Base-by-base conservation (phyloP, 169 alveolate species). In the Toxoplasma gondii region DNA sequence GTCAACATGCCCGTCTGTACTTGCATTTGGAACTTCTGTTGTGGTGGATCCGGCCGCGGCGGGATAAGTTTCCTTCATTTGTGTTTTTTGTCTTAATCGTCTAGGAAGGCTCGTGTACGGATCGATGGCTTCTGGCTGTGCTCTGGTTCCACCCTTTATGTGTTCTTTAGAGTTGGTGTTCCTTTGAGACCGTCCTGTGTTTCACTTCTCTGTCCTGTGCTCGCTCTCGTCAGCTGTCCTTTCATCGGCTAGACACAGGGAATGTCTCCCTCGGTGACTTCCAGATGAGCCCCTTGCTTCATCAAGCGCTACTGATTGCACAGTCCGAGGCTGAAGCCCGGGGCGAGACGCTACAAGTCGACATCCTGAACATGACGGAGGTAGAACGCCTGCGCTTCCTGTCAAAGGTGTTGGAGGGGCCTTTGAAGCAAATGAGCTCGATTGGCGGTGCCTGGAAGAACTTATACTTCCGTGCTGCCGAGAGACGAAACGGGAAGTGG, bases 291-390 rank as follows among this genome's bases (percentile, higher is more conserved):
- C 96, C 96, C 17, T 69, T 93, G 94, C 54, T 93, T 31, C 92
- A 93, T 67, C 96, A 93, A 82, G 96, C 96, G 0, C 54, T 93
- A 1, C 91, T 93, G 88, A 94, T 69, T 45, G 96, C 96, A 22
- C 96, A 93, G 80, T 88, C 88, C 69, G 94, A 93, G 64, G 96
- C 96, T n/a, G 96, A 88, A 53, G 90, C 91, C 0, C n/a, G 87
- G 0, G 94, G 94, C 41, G 94, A 93, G 64, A 84, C 92, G 64
- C 81, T 93, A 10, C 17, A 88, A 1, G 64, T 93, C 1, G 96
- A 88, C n/a, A 39, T 93, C 39, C 36, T n/a, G n/a, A 22, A 41
- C 83, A 93, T 93, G 96, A 78, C 93, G 5, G 96, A 93, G n/a
- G 0, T 53, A 0, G 91, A 93, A 29, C n/a, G 93, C 31, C 92